These are phyloP conservation scores for Colletotrichum sp. DNA, from an alignment of 2,329 filamentous ascomycete species.

Conservation along the genomic window DNA sequence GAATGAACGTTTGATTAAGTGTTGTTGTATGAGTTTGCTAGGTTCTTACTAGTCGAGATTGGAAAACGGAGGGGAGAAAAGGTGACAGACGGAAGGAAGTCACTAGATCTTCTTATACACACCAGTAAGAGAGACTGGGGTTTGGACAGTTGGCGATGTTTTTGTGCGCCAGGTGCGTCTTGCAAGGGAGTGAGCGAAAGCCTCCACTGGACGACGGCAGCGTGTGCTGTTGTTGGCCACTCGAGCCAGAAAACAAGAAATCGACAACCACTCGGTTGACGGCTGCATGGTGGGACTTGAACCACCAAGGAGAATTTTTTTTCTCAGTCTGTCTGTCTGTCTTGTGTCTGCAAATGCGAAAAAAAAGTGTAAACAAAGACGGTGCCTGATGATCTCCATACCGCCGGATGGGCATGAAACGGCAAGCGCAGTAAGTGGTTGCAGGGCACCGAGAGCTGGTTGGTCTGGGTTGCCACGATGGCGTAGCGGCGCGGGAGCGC, in stretches of 20 bases:
- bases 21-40: neutral
- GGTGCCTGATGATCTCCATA: constrained; percentile 8
- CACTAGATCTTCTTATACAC: constrained; percentile 20
- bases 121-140: neutral
- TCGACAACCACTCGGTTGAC: constrained; percentile 5
- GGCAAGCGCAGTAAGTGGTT: neutral
- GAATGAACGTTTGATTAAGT: constrained; percentile 4
- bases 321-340: neutral
- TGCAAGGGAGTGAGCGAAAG: neutral
- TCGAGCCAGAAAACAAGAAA: constrained; percentile 5
- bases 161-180: constrained; percentile 14
- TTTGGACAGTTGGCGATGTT: constrained; percentile 18
- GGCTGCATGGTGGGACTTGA: neutral
- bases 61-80: neutral
- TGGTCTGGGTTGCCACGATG: neutral
- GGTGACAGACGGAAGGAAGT: neutral
- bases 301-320: neutral
- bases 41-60: neutral
- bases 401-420: neutral
- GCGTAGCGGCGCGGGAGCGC: constrained; percentile 7
- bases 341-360: neutral
- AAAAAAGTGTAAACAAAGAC: constrained; percentile 5
- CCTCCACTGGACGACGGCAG: constrained; percentile 14
- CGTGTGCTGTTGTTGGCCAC: constrained; percentile 10
- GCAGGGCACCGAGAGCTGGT: neutral